Base-by-base conservation (phyloP, 2,329 filamentous ascomycete genomes). In the Tolypocladium guangdongense region DNA sequence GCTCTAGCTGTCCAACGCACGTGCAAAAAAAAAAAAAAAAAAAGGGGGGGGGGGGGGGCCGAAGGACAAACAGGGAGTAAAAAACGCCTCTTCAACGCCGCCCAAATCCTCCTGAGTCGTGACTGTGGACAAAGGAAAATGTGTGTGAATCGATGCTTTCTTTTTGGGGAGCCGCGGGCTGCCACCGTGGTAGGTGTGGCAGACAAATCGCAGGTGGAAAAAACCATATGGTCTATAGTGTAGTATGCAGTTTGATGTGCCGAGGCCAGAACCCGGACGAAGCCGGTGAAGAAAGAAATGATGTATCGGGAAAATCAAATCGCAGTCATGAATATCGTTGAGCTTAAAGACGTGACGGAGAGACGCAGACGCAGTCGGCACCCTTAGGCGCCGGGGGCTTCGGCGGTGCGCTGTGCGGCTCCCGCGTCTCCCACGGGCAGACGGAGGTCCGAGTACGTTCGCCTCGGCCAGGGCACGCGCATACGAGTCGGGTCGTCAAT, bases 341-440 rank as follows among this genome's bases (percentile, higher is more conserved):
- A 30, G 24, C 27, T 4, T 3, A 18, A 18, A 30, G 37, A 6
- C 18, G 37, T 20, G 3, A 20, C 11, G 2, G 18, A 20, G 37
- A n/a, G 43, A 33, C 16, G 27, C 27, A n/a, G 4, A 3, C 20
- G 27, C 18, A n/a, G 43, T 6, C 32, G 24, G 11, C 18, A 45
- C 32, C 33, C 10, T 41, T 43, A 57, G 7, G 50, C 52, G 32
- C 53, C 55, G 18, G 56, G 60, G 7, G 62, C 55, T 53, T 60
- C 60, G 27, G 58, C 56, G 6, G 59, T 54, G 20, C 58, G 60
- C 27, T 57, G 57, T 11, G 59, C 57, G 22, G 62, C 43, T 8
- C 50, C 54, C 3, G 64, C 50, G 37, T 73, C 71, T 52, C 63
- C 66, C 7, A 65, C 61, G 0, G 73, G 72, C 14, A 76, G 66